phyloP scores from a whole-genome alignment of 371 early-diverging fungal genomes.

The Apophysomyces ossiformis region DNA sequence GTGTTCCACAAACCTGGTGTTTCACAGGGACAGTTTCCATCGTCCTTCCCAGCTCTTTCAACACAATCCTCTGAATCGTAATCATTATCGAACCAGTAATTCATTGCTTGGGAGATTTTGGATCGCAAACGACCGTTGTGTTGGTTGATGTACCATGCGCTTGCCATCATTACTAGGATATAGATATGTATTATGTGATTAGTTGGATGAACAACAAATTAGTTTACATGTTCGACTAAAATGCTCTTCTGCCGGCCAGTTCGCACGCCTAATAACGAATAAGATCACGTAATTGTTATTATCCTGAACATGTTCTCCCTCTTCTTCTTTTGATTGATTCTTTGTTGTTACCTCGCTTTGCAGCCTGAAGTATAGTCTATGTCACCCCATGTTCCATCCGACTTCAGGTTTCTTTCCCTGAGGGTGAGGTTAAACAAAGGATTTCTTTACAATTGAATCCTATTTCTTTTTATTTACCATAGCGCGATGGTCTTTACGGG shows the following conservation, averaged over 20 bases:
- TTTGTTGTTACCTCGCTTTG: conserved; percentile 10
- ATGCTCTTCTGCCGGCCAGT: conserved; percentile 35
- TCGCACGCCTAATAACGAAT: conserved; percentile 22
- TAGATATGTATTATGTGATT: too few relatives aligned
- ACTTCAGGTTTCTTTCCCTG: neutral
- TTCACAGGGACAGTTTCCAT: conserved; percentile 34
- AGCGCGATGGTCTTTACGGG: neutral
- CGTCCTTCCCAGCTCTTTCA: conserved; percentile 20
- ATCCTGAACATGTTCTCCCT: neutral
- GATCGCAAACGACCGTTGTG: conserved; percentile 14
- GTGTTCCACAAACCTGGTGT: conserved; percentile 41
- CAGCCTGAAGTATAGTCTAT: conserved; percentile 23
- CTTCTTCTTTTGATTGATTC: too few relatives aligned
- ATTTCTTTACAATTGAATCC: too few relatives aligned
- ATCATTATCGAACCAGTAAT: conserved; percentile 40
- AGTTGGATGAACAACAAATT: conserved; percentile 16
- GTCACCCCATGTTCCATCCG: conserved; percentile 19
- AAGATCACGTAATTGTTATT: neutral
- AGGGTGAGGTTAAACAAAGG: neutral
- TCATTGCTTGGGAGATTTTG: conserved; percentile 17
- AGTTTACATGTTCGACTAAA: conserved; percentile 24
- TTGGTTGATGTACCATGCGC: conserved; percentile 8
- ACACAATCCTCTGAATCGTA: conserved; percentile 26
- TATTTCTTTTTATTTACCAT: neutral
- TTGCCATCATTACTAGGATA: neutral